Evolutionary conservation across 192 early-diverging fungal genomes (phyloP), one percentile per base, ranked within the genome.

Genomic region (Chytriomyces sp.): DNA sequence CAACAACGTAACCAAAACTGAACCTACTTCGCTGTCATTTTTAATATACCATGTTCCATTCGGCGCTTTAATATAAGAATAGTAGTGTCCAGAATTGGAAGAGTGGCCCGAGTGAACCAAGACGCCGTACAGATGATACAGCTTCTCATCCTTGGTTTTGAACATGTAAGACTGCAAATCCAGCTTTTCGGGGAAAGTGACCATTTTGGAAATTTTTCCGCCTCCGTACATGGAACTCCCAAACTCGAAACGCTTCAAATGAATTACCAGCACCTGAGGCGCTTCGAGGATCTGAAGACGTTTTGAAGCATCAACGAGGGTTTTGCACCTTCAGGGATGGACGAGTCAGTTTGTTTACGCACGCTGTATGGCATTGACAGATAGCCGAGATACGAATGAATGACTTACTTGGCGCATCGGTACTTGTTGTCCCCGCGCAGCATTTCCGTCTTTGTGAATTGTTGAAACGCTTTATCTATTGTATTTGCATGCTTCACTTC

Each of bases 21-120:
- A 84, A 62, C 44, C 7, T 61, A 82, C 71, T 9, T 50, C 64
- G 2, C 64, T 73, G 72, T 95, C 94, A 76, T 95, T 89, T 89
- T 94, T 93, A 48, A 88, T 84, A 66, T 91, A 93, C 94, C 94
- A 97, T 10, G 87, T 84, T 5, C 92, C 93, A 43, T 89, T 86
- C 0, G 93, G 83, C n/a, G 87, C 85, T 79, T 92, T 92, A 57
- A 95, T 90, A 81, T 86, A 97, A 48, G 91, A 89, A 69, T 89
- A 94, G 78, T 97, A 97, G 79, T 97, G 96, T 11, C 96, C 96
- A 6, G 92, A 93, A 65, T 91, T 86, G 67, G 88, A 90, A 1
- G 88, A 80, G 26, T 84, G 76, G 7, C 96, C 96, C 0, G 88
- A 62, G 72, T 97, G 96, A 5, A 96, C 92, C 48, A 95, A 83